Base-by-base conservation (phyloP, 2,329 filamentous ascomycete species). In the Claviceps sorghi region DNA sequence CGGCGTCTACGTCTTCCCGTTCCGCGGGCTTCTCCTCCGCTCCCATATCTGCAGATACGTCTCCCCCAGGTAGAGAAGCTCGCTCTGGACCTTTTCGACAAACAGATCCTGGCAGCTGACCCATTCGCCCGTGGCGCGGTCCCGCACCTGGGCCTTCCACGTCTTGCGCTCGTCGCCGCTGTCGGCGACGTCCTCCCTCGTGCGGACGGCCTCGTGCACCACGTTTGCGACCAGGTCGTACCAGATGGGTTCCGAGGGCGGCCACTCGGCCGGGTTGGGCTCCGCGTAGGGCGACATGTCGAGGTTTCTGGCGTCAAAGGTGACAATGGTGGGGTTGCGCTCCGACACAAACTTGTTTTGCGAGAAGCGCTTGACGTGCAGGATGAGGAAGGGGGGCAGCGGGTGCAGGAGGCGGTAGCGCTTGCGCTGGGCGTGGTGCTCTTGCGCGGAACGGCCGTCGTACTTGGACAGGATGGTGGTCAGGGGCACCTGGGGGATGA, bases 41-140 rank as follows among this genome's bases (percentile, higher is more conserved):
- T 97, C 93, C 93, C 93, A 97, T 45, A 98, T 81, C 78, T 97
- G 94, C 54, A 97, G 70, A 73, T 97, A 97, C 52, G 86, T 86
- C 75, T 98, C 93, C 50, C 91, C 88, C 0, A 94, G 84, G 63
- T 95, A 95, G 58, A 98, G 66, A 60, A 95, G 78, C 72, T 98
- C 91, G 57, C 80, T 86, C 68, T 91, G 85, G 21, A 93, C 86
- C 67, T 84, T 83, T 64, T 96, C 87, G 7, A 98, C 91, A 65
- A 85, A 96, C 58, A 98, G 66, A 71, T 98, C 93, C 72, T 98
- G 93, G 52, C 90, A 84, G 54, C 94, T 86, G 51, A 94, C 80
- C 93, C 93, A 98, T 65, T 94, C 86, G 36, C 86, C 84, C 22
- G 84, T 77, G 26, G 82, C 84, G 63, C 87, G 84, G 64, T 95